A percentile compares a stretch with the other conserved stretches of the same genome.
Conservation (phyloP, 805 yeast genomes). For the Isabelozyma pseudorhagii region DNA sequence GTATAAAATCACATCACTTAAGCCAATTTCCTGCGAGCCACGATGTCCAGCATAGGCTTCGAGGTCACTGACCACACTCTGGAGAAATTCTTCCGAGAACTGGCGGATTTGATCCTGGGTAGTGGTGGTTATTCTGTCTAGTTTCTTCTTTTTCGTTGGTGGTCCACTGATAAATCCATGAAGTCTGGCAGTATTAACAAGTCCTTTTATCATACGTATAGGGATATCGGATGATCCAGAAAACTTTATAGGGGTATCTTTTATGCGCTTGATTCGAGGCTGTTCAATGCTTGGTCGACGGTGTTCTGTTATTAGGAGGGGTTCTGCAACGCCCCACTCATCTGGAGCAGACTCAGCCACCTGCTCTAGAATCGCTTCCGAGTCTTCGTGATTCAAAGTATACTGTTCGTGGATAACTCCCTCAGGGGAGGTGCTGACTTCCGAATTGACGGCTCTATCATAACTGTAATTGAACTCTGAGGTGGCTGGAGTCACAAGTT, state of each 20-base stretch:
- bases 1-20: conserved; percentile 33
- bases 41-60: conserved; percentile 35
- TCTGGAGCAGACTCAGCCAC: not conserved
- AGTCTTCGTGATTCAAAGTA: conserved; percentile 6
- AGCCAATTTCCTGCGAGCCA: conserved; percentile 17
- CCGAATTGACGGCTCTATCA: not conserved
- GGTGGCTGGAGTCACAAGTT: not conserved
- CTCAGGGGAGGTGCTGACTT: not conserved
- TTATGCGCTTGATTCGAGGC: not conserved
- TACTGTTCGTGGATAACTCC: conserved; percentile 10
- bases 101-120: conserved; percentile 17
- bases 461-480: not conserved
- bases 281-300: too few relatives aligned
- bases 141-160: conserved; percentile 4
- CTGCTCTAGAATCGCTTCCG: not conserved
- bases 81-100: conserved; percentile 29
- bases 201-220: conserved; percentile 10
- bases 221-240: conserved; percentile 4
- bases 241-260: not conserved
- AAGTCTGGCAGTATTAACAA: conserved; percentile 10
- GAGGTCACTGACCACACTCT: conserved; percentile 27
- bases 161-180: not conserved
- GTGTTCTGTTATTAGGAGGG: too few relatives aligned
- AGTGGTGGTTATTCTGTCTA: conserved; percentile 7
- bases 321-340: too few relatives aligned